These are phyloP conservation scores for Ophiorrhiza pumila DNA, from an alignment of 257 asterid species.

Conservation along the genomic window DNA sequence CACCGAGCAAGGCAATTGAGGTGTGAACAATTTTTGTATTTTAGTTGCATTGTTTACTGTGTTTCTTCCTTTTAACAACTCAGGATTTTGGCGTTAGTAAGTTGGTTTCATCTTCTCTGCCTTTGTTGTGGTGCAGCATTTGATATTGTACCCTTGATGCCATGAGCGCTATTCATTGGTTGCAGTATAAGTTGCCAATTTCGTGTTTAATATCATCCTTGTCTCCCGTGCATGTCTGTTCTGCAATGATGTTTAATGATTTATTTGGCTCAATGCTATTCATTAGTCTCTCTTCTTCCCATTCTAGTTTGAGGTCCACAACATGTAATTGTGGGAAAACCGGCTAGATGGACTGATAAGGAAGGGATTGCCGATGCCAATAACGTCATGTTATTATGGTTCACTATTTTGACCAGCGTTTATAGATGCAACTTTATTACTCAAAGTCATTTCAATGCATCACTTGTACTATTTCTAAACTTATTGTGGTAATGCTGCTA, in stretches of 20 bases:
- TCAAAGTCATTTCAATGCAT: not conserved
- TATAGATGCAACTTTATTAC: too few relatives aligned
- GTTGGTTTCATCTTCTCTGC: not conserved
- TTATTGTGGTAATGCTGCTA: not conserved
- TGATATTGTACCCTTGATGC: not conserved
- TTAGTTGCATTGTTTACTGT: not conserved
- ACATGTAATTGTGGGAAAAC: not conserved
- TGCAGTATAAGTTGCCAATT: not conserved
- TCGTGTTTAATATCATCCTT: not conserved
- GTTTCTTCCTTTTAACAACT: not conserved
- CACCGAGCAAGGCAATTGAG: constrained; percentile 60
- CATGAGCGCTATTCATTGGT: not conserved
- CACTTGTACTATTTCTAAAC: not conserved
- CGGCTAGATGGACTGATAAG: not conserved
- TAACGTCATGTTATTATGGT: not conserved
- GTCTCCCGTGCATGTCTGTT: not conserved
- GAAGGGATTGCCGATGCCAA: not conserved
- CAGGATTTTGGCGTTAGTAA: not conserved
- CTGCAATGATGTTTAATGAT: not conserved
- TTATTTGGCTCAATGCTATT: not conserved
- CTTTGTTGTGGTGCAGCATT: not conserved
- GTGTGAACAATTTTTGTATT: constrained; percentile 15
- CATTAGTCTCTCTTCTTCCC: not conserved
- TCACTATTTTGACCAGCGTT: not conserved
- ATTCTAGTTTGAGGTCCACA: not conserved